Conservation (phyloP, 2,329 filamentous ascomycete genomes). For the Arthrobotrys megalospora region DNA sequence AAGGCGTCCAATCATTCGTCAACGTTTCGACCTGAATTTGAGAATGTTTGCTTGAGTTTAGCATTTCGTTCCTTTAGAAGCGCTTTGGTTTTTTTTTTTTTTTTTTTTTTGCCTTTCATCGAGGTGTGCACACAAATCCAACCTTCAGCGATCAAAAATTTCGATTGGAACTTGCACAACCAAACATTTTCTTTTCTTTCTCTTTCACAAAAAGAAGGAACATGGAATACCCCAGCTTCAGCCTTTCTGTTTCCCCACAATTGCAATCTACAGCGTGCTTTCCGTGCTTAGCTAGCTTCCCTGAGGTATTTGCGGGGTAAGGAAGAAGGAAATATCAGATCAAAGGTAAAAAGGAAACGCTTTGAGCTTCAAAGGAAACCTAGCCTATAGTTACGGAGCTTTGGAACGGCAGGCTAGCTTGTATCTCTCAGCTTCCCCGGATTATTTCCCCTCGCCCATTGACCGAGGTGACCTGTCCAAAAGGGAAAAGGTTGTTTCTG, state of each 20-base stretch:
- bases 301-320: conserved; percentile 52
- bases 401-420: not conserved
- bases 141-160: not conserved
- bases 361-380: not conserved
- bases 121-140: too few species aligned
- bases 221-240: conserved; percentile 3
- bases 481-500: conserved; percentile 8
- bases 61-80: too few species aligned
- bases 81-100: conserved; percentile 5
- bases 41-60: conserved; percentile 20
- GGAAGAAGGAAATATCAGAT: conserved; percentile 1
- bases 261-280: conserved; percentile 12
- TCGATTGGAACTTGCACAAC: too few species aligned
- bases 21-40: conserved; percentile 12
- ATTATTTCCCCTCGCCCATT: conserved; percentile 26
- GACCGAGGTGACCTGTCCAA: conserved; percentile 24
- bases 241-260: conserved; percentile 15
- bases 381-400: not conserved
- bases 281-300: conserved; percentile 22
- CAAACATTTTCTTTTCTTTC: too few species aligned
- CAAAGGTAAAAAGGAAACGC: not conserved
- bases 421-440: conserved; percentile 28
- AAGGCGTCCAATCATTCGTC: conserved; percentile 39
- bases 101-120: not conserved
- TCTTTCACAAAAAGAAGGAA: conserved; percentile 6